Evolutionary conservation across 305 asterid genomes (phyloP), one percentile per base, ranked within the genome.

Genomic region (Euphrasia arctica): DNA sequence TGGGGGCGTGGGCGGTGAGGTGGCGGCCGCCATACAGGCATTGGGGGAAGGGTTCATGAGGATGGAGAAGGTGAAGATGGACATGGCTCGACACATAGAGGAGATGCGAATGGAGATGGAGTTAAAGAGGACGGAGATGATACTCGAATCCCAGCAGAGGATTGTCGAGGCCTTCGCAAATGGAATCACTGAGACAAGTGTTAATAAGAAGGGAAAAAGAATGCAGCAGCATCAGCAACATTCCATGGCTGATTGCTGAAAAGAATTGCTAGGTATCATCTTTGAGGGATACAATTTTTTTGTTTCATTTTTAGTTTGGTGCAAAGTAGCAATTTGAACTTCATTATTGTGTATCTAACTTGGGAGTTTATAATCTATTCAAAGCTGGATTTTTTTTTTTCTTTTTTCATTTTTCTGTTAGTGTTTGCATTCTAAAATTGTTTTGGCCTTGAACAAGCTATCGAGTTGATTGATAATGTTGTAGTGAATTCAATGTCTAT

Each of bases 31-130:
- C 0, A 82, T 90, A 42, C 78, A 80, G 43, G 73, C 81, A 5
- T 45, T 87, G 60, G 95, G 95, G 5, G 97, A 90, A 41, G 92
- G 90, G 75, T 85, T 90, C 69, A 83, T 87, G 85, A 83, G 84
- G 67, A 81, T 77, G 68, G 97, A 87, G 86, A 85, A 82, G 74
- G 77, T 70, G 78, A 90, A 87, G 73, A 87, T 90, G 94, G 97
- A 90, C 43, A 78, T 83, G 80, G 86, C 87, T 3, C 54, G 83
- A 58, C 81, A 85, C 67, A 70, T 85, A 6, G 92, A 90, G 76
- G 78, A 81, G 78, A 87, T 79, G 87, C 67, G 91, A 60, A 83
- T 85, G 95, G 92, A 90, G 67, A 82, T 82, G 95, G 97, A 90
- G 75, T 77, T 87, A 79, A 90, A 87, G 80, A 76, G 87, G 72